Evolutionary conservation across 495 filamentous ascomycete species (phyloP).

Genomic region (Podospora fimiseda): DNA sequence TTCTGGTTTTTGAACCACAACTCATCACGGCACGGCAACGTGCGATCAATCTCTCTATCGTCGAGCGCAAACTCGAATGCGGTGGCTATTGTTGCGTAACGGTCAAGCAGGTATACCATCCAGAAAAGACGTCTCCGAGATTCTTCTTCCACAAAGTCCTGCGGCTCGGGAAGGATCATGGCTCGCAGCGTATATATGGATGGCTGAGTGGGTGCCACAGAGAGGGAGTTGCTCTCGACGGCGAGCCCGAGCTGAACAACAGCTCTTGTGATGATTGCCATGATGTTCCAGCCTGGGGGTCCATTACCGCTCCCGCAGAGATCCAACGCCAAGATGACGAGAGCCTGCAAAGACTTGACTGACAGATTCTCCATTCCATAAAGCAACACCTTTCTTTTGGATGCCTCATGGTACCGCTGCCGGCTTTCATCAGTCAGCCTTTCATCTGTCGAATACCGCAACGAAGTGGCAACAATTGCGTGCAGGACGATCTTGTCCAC

Average conservation of each 20-base stretch:
- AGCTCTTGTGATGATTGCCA: slow-evolving; percentile 77
- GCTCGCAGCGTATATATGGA: slow-evolving; percentile 82
- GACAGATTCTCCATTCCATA: slow-evolving; percentile 83
- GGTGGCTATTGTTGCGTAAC: slow-evolving; percentile 81
- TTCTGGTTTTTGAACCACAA: slow-evolving; percentile 76
- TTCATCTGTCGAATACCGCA: slow-evolving; percentile 71
- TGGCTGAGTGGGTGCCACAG: slow-evolving; percentile 63
- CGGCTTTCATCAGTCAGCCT: slow-evolving; percentile 65
- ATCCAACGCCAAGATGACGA: slow-evolving; percentile 76
- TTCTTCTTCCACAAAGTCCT: slow-evolving; percentile 84
- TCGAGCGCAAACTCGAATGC: slow-evolving; percentile 85
- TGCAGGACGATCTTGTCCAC: slow-evolving; percentile 76
- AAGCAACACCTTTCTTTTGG: slow-evolving; percentile 77
- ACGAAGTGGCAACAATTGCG: slow-evolving; percentile 76
- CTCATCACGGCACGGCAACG: slow-evolving; percentile 78
- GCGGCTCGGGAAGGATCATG: slow-evolving; percentile 71
- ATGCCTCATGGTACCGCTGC: slow-evolving; percentile 66
- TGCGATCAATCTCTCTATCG: slow-evolving; percentile 82
- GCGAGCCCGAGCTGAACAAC: slow-evolving; percentile 80
- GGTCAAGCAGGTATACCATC: slow-evolving; percentile 86
- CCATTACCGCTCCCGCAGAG: slow-evolving; percentile 75
- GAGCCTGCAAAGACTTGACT: slow-evolving; percentile 76
- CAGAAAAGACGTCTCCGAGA: slow-evolving; percentile 77
- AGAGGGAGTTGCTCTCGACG: slow-evolving; percentile 69
- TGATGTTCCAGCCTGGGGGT: slow-evolving; percentile 80